Conservation (phyloP, 2,329 filamentous ascomycete genomes). For the Dendrostoma leiphaemia region DNA sequence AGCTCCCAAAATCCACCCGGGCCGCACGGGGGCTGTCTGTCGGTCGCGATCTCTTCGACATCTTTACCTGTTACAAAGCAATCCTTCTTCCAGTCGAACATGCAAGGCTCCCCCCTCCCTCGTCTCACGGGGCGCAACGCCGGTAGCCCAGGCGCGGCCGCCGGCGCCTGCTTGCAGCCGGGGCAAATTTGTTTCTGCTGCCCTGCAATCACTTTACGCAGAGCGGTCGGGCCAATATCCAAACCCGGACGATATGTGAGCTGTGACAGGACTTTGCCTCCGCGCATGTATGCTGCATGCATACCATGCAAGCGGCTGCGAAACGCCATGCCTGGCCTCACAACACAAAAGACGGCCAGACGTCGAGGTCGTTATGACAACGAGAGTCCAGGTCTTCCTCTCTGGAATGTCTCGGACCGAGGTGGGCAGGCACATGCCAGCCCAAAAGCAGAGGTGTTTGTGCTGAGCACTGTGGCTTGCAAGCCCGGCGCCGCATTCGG, state of each 20-base stretch:
- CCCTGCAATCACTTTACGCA: background rate
- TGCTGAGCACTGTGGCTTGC: background rate
- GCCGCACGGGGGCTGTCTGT: too few species aligned
- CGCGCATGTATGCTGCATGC: slow-evolving; percentile 13
- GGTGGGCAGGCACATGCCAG: background rate
- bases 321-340: too few species aligned
- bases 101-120: background rate
- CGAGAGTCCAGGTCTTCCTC: too few species aligned
- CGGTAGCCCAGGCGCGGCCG: background rate
- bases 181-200: background rate
- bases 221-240: background rate
- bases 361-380: slow-evolving; percentile 14
- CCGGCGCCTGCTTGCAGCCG: background rate
- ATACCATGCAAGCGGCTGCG: slow-evolving; percentile 8
- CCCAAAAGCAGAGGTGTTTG: background rate
- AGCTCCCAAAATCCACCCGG: background rate
- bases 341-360: background rate
- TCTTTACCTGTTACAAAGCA: too few species aligned
- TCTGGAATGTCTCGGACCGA: background rate
- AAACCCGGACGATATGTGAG: too few species aligned
- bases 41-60: too few species aligned
- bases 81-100: too few species aligned
- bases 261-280: background rate
- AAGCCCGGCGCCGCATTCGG: background rate
- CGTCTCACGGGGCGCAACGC: background rate